A percentile compares a stretch with the other conserved stretches of the same genome.
phyloP scores from a whole-genome alignment of 2,329 filamentous ascomycete species.

The Akanthomyces dipterigenus region DNA sequence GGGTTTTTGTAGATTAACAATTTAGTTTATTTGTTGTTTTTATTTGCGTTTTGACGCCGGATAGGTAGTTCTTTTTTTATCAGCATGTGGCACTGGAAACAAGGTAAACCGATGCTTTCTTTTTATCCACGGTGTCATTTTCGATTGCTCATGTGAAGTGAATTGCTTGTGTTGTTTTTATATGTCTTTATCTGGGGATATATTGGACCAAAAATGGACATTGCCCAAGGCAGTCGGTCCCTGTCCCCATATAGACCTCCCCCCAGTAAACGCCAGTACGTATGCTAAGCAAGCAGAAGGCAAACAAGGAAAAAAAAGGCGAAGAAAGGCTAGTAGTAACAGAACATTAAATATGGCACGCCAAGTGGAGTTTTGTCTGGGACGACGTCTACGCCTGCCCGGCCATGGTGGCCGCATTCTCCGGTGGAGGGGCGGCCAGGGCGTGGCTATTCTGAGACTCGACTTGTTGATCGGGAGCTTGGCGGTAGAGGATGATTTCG shows the following conservation, averaged over 20 bases:
- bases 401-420: constrained; percentile 36
- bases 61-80: constrained; percentile 1
- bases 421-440: constrained; percentile 35
- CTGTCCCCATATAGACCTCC: constrained; percentile 10
- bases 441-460: constrained; percentile 31
- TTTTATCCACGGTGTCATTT: neutral
- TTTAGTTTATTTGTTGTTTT: neutral
- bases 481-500: constrained; percentile 93
- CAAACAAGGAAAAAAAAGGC: neutral
- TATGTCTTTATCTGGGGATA: constrained; percentile 18
- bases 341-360: constrained; percentile 7
- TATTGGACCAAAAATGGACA: constrained; percentile 25
- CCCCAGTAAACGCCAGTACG: constrained; percentile 32
- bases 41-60: neutral
- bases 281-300: constrained; percentile 30
- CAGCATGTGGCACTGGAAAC: neutral
- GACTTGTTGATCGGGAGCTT: constrained; percentile 52
- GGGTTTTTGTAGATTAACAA: constrained; percentile 8
- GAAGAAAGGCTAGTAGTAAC: neutral
- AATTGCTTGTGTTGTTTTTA: constrained; percentile 14
- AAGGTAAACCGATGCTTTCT: neutral
- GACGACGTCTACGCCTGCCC: constrained; percentile 15
- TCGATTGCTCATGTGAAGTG: neutral
- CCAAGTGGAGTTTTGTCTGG: neutral
- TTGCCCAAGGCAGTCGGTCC: constrained; percentile 18